phyloP scores from a whole-genome alignment of 140 eudicot genomes.

The Senecio squalidus region DNA sequence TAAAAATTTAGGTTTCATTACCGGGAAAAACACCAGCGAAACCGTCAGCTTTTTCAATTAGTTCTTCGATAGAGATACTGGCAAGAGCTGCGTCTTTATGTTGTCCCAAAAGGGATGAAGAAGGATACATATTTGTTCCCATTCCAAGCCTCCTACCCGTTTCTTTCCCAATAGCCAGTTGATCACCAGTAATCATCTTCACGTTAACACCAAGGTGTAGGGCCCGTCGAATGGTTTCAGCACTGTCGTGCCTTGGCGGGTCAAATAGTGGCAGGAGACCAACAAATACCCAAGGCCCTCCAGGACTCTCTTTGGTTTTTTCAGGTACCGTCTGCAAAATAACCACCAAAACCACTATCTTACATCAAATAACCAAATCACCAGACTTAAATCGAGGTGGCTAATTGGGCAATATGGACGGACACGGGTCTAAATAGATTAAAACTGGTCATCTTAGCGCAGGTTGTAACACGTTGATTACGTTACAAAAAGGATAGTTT shows the following conservation, averaged over 20 bases:
- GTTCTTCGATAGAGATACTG: slow-evolving; percentile 60
- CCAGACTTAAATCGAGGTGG: background rate
- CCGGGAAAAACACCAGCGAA: slow-evolving; percentile 98
- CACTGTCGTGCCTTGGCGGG: too few relatives aligned
- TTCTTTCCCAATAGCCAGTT: slow-evolving; percentile 86
- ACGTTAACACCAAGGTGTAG: slow-evolving; percentile 71
- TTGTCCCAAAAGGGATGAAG: slow-evolving; percentile 85
- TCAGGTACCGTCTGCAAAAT: slow-evolving; percentile 60
- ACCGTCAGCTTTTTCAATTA: too few relatives aligned
- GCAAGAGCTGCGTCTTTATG: slow-evolving; percentile 59
- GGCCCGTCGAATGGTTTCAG: slow-evolving; percentile 79
- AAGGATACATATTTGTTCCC: too few relatives aligned
- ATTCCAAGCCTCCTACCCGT: slow-evolving; percentile 91
- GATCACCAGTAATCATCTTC: slow-evolving; percentile 96
- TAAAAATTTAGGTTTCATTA: slow-evolving; percentile 9
- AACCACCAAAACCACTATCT: slow-evolving; percentile 8
- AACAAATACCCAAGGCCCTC: slow-evolving; percentile 70
- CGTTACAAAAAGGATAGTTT: too few relatives aligned
- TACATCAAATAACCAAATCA: background rate
- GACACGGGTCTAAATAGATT: background rate
- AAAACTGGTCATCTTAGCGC: too few relatives aligned
- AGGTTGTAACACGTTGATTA: too few relatives aligned
- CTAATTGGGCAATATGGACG: background rate
- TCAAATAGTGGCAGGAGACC: slow-evolving; percentile 85
- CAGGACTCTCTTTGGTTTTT: slow-evolving; percentile 72